phyloP scores from a whole-genome alignment of 2,329 filamentous ascomycete species.

The Ophioceras dolichostomum region DNA sequence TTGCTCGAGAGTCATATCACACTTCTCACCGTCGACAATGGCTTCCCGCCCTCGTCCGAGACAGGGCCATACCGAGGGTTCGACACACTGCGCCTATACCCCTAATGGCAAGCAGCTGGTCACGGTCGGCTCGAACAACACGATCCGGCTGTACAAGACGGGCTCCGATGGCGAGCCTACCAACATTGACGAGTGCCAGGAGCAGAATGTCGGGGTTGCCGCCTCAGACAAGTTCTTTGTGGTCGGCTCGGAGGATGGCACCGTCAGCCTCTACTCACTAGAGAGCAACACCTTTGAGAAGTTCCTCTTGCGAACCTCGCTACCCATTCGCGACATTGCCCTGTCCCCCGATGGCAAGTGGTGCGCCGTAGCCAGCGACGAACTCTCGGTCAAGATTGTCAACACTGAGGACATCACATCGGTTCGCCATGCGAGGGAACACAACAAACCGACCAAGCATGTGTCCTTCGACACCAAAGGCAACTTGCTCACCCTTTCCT shows the following conservation, averaged over 20 bases:
- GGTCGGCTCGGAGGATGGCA: slow-evolving; percentile 85
- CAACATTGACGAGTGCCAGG: slow-evolving; percentile 83
- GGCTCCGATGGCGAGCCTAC: slow-evolving; percentile 85
- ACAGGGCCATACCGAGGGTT: slow-evolving; percentile 71
- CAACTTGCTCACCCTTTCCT: slow-evolving; percentile 64
- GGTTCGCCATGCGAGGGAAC: slow-evolving; percentile 70
- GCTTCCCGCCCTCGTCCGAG: slow-evolving; percentile 45
- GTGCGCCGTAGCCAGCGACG: slow-evolving; percentile 95
- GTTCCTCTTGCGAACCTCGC: slow-evolving; percentile 70
- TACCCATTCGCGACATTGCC: slow-evolving; percentile 77
- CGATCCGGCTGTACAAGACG: slow-evolving; percentile 83
- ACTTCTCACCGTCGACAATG: too few relatives aligned
- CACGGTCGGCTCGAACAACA: slow-evolving; percentile 88
- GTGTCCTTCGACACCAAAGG: slow-evolving; percentile 77
- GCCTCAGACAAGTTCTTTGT: slow-evolving; percentile 74
- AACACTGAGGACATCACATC: slow-evolving; percentile 65
- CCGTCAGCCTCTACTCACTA: slow-evolving; percentile 88
- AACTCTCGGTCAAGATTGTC: slow-evolving; percentile 82
- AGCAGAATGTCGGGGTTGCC: slow-evolving; percentile 71
- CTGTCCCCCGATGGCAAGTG: slow-evolving; percentile 72
- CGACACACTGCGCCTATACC: slow-evolving; percentile 81
- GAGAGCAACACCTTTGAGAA: slow-evolving; percentile 62
- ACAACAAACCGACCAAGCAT: slow-evolving; percentile 80
- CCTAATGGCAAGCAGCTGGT: slow-evolving; percentile 77
- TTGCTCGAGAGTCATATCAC: too few relatives aligned